phyloP scores from a whole-genome alignment of 2,329 filamentous ascomycete genomes.

The Monosporascus sp. region DNA sequence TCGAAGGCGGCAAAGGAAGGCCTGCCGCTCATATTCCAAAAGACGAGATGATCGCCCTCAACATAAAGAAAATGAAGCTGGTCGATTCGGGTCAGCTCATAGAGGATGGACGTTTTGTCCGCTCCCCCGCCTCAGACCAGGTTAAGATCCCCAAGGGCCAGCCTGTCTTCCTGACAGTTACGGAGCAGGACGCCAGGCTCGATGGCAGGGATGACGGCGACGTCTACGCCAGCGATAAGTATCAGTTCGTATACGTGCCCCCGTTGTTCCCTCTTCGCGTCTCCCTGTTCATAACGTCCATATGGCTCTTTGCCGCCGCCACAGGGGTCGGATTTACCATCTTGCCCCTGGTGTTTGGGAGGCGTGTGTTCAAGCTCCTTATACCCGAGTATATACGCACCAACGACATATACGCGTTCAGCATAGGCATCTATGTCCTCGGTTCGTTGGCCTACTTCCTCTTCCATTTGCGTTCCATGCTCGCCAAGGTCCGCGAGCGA shows the following conservation, averaged over 20 bases:
- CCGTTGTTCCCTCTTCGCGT: constrained; percentile 78
- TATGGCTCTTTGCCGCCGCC: constrained; percentile 89
- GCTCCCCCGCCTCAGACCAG: constrained; percentile 91
- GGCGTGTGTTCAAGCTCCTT: constrained; percentile 66
- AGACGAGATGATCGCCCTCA: constrained; percentile 31
- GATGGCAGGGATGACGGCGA: constrained; percentile 51
- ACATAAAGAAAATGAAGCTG: constrained; percentile 38
- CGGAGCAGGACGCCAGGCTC: constrained; percentile 58
- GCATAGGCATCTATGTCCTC: constrained; percentile 78
- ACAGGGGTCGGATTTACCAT: constrained; percentile 84
- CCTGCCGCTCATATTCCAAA: constrained; percentile 31
- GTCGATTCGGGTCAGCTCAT: constrained; percentile 50
- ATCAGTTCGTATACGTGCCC: constrained; percentile 73
- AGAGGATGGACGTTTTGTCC: constrained; percentile 75
- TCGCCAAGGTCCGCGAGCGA: constrained; percentile 28
- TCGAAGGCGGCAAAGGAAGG: constrained; percentile 43
- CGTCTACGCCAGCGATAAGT: constrained; percentile 54
- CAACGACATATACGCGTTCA: constrained; percentile 97
- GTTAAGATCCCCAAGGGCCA: constrained; percentile 86
- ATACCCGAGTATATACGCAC: constrained; percentile 68
- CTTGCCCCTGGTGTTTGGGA: constrained; percentile 78
- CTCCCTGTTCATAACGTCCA: constrained; percentile 77
- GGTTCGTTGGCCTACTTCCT: constrained; percentile 61
- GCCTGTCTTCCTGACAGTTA: constrained; percentile 73
- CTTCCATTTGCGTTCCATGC: constrained; percentile 43